Percentiles rank a stretch among this genome's conserved stretches.
phyloP scores from a whole-genome alignment of 2,329 filamentous ascomycete species.

The Penicillium sp. region DNA sequence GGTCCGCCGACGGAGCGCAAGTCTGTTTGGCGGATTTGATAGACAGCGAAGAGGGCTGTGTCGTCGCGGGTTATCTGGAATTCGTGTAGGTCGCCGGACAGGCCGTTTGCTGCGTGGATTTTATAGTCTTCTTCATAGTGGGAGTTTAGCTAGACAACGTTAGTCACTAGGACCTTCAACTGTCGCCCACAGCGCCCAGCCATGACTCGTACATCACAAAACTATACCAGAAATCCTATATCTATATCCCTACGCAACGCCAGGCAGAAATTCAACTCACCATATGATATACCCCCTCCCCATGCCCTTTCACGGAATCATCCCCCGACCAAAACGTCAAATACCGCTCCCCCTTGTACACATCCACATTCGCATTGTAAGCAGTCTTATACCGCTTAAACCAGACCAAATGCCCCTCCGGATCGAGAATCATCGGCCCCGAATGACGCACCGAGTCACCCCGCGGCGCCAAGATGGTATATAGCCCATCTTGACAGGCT shows the following conservation, averaged over 20 bases:
- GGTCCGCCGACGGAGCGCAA: slow-evolving; percentile 40
- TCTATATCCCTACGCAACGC: no score
- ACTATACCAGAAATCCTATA: no score
- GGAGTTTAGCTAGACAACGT: slow-evolving; percentile 28
- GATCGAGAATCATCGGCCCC: slow-evolving; percentile 49
- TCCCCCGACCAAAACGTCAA: slow-evolving; percentile 55
- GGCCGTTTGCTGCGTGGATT: slow-evolving; percentile 40
- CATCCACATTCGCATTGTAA: slow-evolving; percentile 51
- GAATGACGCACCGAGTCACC: slow-evolving; percentile 35
- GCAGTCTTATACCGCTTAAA: slow-evolving; percentile 42
- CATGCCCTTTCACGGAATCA: slow-evolving; percentile 48
- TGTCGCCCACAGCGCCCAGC: no score
- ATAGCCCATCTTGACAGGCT: slow-evolving; percentile 42
- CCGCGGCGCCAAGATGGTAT: slow-evolving; percentile 45
- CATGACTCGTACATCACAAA: no score
- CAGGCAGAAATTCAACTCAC: slow-evolving; percentile 17
- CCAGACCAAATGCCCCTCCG: slow-evolving; percentile 50
- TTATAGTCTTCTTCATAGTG: slow-evolving; percentile 39
- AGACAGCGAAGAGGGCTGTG: slow-evolving; percentile 47
- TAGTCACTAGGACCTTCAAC: neutral
- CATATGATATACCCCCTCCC: slow-evolving; percentile 52
- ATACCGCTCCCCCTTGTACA: slow-evolving; percentile 47
- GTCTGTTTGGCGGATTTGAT: slow-evolving; percentile 41
- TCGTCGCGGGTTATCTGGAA: slow-evolving; percentile 46
- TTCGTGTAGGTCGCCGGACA: slow-evolving; percentile 46